Conservation (phyloP, 306 rosid genomes). For the Ceratonia siliqua region DNA sequence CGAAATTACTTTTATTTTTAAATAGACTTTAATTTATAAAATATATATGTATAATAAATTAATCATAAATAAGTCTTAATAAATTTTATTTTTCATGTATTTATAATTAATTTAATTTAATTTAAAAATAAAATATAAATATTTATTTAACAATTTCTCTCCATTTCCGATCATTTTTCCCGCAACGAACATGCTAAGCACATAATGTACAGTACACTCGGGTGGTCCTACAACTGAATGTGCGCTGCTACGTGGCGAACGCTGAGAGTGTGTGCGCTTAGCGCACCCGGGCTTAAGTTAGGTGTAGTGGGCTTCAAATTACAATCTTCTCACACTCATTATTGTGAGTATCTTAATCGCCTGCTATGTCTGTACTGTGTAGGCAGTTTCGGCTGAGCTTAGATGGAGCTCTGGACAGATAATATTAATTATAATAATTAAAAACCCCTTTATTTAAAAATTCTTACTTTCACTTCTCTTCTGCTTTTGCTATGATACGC, state of each 20-base stretch:
- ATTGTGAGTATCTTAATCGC: slow-evolving; percentile 1
- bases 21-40: too few species aligned
- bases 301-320: background rate
- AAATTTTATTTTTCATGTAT: too few species aligned
- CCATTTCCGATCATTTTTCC: too few species aligned
- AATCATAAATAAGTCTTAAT: too few species aligned
- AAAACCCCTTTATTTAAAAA: background rate
- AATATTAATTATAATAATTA: slow-evolving; percentile 12
- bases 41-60: too few species aligned
- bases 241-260: background rate
- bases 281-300: background rate
- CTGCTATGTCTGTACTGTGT: background rate
- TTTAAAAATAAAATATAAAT: too few species aligned
- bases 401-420: slow-evolving; percentile 3
- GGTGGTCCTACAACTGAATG: background rate
- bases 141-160: too few species aligned
- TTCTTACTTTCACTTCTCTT: background rate
- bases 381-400: background rate
- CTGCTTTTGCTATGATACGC: slow-evolving; percentile 41
- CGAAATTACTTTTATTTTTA: too few species aligned
- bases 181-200: background rate
- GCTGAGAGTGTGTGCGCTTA: background rate
- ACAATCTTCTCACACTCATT: background rate
- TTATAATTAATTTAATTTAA: too few species aligned
- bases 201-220: background rate